phyloP scores from a whole-genome alignment of 805 yeast genomes.

The Metschnikowia sp. region DNA sequence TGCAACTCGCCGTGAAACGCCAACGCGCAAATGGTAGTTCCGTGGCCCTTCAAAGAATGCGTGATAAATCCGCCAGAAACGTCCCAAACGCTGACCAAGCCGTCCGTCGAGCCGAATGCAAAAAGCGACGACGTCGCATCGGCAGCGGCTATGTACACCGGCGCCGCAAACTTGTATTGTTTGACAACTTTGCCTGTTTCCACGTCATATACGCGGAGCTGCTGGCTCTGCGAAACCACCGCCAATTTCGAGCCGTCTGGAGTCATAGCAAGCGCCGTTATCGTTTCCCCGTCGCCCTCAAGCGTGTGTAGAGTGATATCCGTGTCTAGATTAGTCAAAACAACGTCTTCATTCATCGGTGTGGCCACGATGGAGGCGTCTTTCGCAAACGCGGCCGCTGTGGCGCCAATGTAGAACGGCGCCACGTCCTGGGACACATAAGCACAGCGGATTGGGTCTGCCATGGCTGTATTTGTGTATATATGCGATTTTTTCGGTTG shows the following conservation, averaged over 20 bases:
- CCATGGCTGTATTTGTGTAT: slow-evolving; percentile 5
- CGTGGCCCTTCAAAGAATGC: slow-evolving; percentile 91
- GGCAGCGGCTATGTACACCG: slow-evolving; percentile 71
- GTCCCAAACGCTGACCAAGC: slow-evolving; percentile 88
- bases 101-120: slow-evolving; percentile 95
- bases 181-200: slow-evolving; percentile 40
- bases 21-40: slow-evolving; percentile 78
- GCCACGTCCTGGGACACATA: slow-evolving; percentile 42
- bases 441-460: slow-evolving; percentile 18
- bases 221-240: slow-evolving; percentile 79
- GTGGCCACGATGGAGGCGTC: slow-evolving; percentile 71
- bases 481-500: too few species aligned
- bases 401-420: slow-evolving; percentile 87
- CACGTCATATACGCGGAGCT: slow-evolving; percentile 63
- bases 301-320: slow-evolving; percentile 57
- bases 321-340: slow-evolving; percentile 60
- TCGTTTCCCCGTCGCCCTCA: slow-evolving; percentile 80
- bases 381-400: slow-evolving; percentile 63
- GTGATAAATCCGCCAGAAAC: slow-evolving; percentile 83
- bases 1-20: slow-evolving; percentile 70
- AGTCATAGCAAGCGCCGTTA: slow-evolving; percentile 72
- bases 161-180: slow-evolving; percentile 64
- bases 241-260: slow-evolving; percentile 73
- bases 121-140: slow-evolving; percentile 82
- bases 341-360: slow-evolving; percentile 72